phyloP scores from a whole-genome alignment of 2,329 filamentous ascomycete species.

The Sporothrix euskadiensis region DNA sequence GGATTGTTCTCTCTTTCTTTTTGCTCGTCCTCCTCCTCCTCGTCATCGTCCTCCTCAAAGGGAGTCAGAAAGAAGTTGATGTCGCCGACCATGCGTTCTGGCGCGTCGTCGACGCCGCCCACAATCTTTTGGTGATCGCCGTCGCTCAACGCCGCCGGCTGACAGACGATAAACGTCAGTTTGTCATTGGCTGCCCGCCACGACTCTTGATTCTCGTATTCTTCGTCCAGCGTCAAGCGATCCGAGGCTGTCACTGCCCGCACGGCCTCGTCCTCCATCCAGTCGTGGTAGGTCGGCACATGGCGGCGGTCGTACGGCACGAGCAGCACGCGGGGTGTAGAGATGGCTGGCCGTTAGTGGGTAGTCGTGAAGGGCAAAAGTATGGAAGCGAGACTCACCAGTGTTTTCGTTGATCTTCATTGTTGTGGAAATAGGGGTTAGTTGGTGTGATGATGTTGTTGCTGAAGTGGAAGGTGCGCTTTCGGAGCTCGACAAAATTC shows the following conservation, averaged over 20 bases:
- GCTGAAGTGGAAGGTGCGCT: background rate
- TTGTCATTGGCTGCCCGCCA: slow-evolving; percentile 85
- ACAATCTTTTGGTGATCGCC: background rate
- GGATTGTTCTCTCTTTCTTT: slow-evolving; percentile 34
- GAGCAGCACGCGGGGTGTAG: slow-evolving; percentile 66
- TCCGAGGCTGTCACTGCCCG: slow-evolving; percentile 87
- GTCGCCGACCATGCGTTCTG: slow-evolving; percentile 67
- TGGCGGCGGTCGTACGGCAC: slow-evolving; percentile 83
- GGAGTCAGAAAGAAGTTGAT: slow-evolving; percentile 77
- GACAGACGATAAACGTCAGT: slow-evolving; percentile 85
- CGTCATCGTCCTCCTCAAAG: slow-evolving; percentile 50
- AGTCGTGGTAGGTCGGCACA: slow-evolving; percentile 79
- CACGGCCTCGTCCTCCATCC: slow-evolving; percentile 88
- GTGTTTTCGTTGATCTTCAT: slow-evolving; percentile 37
- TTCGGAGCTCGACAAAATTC: background rate
- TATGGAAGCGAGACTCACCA: slow-evolving; percentile 37
- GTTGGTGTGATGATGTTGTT: background rate
- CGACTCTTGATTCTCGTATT: slow-evolving; percentile 86
- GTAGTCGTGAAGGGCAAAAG: background rate
- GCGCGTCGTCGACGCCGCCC: slow-evolving; percentile 52
- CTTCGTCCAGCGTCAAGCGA: slow-evolving; percentile 73
- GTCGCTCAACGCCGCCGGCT: slow-evolving; percentile 40
- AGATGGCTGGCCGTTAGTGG: slow-evolving; percentile 57
- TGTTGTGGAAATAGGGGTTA: background rate
- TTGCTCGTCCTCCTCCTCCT: slow-evolving; percentile 43